Conservation (phyloP, 306 rosid species). For the Senna siamea region DNA sequence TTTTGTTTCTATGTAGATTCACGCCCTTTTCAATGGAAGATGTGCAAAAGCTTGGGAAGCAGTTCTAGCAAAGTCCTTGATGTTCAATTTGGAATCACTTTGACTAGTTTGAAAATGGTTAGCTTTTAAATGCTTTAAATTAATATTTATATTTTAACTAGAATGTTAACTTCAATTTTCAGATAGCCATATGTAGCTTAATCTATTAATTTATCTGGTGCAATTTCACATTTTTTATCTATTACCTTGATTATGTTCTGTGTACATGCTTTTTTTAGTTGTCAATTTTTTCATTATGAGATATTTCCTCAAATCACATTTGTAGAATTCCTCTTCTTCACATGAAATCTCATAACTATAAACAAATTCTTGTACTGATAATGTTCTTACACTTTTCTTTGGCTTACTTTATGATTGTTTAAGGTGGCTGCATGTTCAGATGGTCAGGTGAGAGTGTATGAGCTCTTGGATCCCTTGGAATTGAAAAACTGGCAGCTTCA, state of each 20-base stretch:
- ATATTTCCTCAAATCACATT: not conserved
- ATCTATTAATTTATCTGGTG: not conserved
- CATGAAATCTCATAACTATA: slow-evolving; percentile 22
- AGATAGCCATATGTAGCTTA: not conserved
- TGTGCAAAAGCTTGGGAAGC: slow-evolving; percentile 67
- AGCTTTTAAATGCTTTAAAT: slow-evolving; percentile 31
- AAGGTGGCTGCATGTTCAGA: slow-evolving; percentile 85
- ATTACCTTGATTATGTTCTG: slow-evolving; percentile 11
- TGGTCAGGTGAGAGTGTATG: slow-evolving; percentile 71
- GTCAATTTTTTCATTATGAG: not conserved
- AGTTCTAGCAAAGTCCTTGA: slow-evolving; percentile 69
- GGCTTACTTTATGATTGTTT: slow-evolving; percentile 29
- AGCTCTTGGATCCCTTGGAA: slow-evolving; percentile 82
- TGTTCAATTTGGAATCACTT: slow-evolving; percentile 73
- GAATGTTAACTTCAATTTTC: not conserved
- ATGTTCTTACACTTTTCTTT: slow-evolving; percentile 14
- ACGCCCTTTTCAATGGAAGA: slow-evolving; percentile 80
- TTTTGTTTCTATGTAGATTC: slow-evolving; percentile 52
- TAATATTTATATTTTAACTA: slow-evolving; percentile 9
- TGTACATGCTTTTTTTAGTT: slow-evolving; percentile 3
- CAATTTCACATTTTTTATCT: slow-evolving; percentile 16
- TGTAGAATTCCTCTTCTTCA: not conserved
- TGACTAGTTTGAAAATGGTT: slow-evolving; percentile 78
- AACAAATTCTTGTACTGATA: not conserved
- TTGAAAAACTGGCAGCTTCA: slow-evolving; percentile 89